phyloP scores from a whole-genome alignment of 164 flowering plant genomes.

The Magnolia officinalis region DNA sequence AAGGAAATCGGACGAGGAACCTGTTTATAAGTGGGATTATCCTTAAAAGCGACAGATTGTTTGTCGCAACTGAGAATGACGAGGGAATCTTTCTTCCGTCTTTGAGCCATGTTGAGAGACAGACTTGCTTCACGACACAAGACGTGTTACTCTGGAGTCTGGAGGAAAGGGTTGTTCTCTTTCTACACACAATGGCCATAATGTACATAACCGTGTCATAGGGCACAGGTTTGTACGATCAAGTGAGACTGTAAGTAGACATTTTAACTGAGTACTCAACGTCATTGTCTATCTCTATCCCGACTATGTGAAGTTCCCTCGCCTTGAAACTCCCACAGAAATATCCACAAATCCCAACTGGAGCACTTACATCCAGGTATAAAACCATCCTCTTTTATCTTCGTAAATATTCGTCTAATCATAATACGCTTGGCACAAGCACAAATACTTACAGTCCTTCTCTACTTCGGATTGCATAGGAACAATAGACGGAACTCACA shows the following conservation, averaged over 20 bases:
- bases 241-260: not conserved
- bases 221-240: not conserved
- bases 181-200: not conserved
- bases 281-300: not conserved
- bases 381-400: not conserved
- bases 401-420: not conserved
- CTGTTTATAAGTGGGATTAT: no score
- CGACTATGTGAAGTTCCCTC: not conserved
- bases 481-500: not conserved
- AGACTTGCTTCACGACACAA: no score
- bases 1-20: no score
- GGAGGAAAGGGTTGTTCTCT: not conserved
- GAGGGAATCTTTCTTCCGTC: no score
- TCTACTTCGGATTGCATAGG: not conserved
- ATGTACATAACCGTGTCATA: not conserved
- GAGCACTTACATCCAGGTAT: not conserved
- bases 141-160: not conserved
- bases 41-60: no score
- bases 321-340: not conserved
- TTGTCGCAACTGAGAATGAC: no score
- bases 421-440: not conserved
- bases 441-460: not conserved
- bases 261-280: not conserved
- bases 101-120: no score
- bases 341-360: not conserved